Conservation (phyloP, 768 basidiomycete species). For the Kwoniella newhampshirensis region DNA sequence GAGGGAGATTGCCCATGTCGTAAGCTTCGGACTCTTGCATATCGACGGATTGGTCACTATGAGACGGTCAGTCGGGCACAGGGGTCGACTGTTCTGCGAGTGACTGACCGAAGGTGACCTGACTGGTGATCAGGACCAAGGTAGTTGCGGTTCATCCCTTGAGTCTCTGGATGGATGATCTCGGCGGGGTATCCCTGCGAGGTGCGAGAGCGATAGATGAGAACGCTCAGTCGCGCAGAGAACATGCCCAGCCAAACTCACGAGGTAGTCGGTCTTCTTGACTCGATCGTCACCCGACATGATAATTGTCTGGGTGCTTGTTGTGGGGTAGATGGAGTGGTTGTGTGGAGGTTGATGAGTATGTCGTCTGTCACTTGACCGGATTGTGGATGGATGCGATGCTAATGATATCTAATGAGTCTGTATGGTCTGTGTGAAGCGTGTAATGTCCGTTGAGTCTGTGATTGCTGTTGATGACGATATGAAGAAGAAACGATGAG, state of each 20-base stretch:
- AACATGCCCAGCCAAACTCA: slow-evolving; percentile 3
- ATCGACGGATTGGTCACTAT: slow-evolving; percentile 24
- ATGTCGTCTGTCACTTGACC: too few relatives aligned
- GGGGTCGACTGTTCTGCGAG: neutral
- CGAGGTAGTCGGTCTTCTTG: slow-evolving; percentile 17
- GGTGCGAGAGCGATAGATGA: too few relatives aligned
- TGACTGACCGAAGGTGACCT: slow-evolving; percentile 20
- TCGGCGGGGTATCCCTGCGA: too few relatives aligned
- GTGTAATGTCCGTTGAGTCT: too few relatives aligned
- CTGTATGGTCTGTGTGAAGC: too few relatives aligned
- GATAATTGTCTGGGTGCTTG: neutral
- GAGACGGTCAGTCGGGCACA: neutral
- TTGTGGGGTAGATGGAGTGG: neutral
- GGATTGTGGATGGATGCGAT: too few relatives aligned
- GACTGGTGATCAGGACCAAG: slow-evolving; percentile 15
- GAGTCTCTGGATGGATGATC: slow-evolving; percentile 14
- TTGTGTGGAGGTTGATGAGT: neutral
- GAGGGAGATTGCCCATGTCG: slow-evolving; percentile 8
- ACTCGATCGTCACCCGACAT: slow-evolving; percentile 17
- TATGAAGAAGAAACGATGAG: too few relatives aligned
- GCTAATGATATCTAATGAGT: too few relatives aligned
- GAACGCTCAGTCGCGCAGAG: too few relatives aligned
- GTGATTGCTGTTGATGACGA: too few relatives aligned
- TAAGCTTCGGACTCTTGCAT: slow-evolving; percentile 9
- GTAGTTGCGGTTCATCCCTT: slow-evolving; percentile 20